Base-by-base conservation (phyloP, 805 yeast genomes). In the Danielozyma ontarioensis region DNA sequence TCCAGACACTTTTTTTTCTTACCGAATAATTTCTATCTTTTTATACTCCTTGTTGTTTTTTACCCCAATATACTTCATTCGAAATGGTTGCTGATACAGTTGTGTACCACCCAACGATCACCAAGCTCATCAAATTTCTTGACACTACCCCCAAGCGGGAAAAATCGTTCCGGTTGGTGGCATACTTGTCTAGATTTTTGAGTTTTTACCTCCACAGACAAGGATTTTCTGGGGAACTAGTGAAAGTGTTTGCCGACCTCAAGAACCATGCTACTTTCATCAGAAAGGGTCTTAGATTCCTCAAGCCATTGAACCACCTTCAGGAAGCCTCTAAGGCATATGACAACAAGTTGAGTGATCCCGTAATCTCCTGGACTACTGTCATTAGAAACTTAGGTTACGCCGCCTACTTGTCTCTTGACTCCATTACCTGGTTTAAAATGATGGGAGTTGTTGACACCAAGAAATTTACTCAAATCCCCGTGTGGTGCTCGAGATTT, bases 231-330 rank as follows among this genome's bases (percentile, higher is more conserved):
- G 54, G 54, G 35, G 70, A 68, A 33, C 43, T 67, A 5, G 71
- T 80, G 22, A 57, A 59, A 29, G 55, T 72, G 38, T 70, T 78
- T 54, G 72, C 71, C 45, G 64, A 70, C 15, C 57, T 87, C 41
- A 84, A 80, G 60, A 55, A 53, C 28, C 78, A 82, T 42, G 72
- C 86, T 19, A 72, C 85, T 2, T 57, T 80, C 38, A 70, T 85
- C 41, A 78, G 97, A 57, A 90, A 90, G 64, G 80, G 88, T 15
- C 62, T 89, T 67, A 76, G 97, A 51, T 78, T 82, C 51, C 74
- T 87, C 42, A 89, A 88, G 61, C 95, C 95, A 1, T 62, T 89
- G 49, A 70, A 70, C 48, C 87, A 82, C 53, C 51, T 84, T 34
- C 78, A 78, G 47, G 72, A 76, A n/a, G 84, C 89, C 4, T 68